Evolutionary conservation across 2,329 filamentous ascomycete genomes (phyloP).

Genomic region (Claviceps purpurea): DNA sequence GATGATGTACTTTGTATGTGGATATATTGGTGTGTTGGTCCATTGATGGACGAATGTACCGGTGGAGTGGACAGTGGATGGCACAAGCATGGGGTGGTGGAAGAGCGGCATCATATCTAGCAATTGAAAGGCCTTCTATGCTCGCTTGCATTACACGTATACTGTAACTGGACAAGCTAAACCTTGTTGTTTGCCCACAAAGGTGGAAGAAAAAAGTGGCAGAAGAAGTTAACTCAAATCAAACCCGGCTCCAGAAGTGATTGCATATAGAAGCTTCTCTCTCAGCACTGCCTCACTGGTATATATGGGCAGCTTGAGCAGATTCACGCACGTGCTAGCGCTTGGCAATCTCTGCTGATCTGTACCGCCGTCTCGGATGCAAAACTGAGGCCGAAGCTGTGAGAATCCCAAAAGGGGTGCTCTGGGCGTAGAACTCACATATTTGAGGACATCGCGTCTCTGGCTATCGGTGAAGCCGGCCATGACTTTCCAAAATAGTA

Average conservation of each 20-base stretch:
- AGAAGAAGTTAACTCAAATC: slow-evolving; percentile 49
- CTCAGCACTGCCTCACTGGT: slow-evolving; percentile 48
- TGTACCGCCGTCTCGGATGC: slow-evolving; percentile 61
- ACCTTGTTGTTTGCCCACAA: not conserved
- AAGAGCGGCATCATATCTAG: not conserved
- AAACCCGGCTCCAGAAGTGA: slow-evolving; percentile 84
- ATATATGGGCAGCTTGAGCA: slow-evolving; percentile 85
- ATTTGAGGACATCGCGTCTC: slow-evolving; percentile 77
- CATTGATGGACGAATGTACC: not conserved
- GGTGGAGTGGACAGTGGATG: not conserved
- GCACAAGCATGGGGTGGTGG: not conserved
- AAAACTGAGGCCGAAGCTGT: slow-evolving; percentile 74
- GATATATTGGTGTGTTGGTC: no score
- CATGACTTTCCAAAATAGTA: slow-evolving; percentile 89
- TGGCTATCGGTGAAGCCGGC: slow-evolving; percentile 60
- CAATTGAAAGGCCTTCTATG: not conserved
- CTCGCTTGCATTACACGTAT: not conserved
- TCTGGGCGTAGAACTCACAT: slow-evolving; percentile 85
- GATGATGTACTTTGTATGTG: not conserved
- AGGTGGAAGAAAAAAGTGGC: not conserved
- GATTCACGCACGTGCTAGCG: slow-evolving; percentile 89
- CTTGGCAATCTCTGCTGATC: slow-evolving; percentile 66
- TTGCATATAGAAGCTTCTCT: slow-evolving; percentile 77
- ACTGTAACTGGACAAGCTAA: not conserved
- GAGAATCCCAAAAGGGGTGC: slow-evolving; percentile 83